Evolutionary conservation across 2,329 filamentous ascomycete genomes (phyloP).

Genomic region (Camillea tinctor): DNA sequence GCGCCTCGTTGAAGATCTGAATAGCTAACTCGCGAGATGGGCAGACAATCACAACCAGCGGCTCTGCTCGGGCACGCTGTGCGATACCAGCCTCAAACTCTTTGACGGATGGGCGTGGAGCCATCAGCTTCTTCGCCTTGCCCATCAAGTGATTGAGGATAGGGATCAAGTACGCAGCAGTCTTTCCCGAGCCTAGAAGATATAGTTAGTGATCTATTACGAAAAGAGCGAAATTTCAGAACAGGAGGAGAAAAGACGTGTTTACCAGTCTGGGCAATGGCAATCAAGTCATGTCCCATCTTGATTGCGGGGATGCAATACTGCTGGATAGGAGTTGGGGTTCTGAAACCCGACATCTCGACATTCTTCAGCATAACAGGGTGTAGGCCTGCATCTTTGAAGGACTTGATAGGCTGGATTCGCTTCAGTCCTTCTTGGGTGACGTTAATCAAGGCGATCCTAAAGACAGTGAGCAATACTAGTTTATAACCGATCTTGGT

Average conservation of each 20-base stretch:
- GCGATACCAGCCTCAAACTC: slow-evolving; percentile 50
- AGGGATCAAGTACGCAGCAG: slow-evolving; percentile 86
- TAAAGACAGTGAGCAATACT: slow-evolving; percentile 28
- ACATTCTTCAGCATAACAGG: slow-evolving; percentile 81
- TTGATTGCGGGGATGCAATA: slow-evolving; percentile 81
- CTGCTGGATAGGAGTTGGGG: slow-evolving; percentile 83
- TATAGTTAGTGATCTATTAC: slow-evolving; percentile 1
- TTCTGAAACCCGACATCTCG: slow-evolving; percentile 64
- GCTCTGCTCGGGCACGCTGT: slow-evolving; percentile 69
- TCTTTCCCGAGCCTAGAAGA: slow-evolving; percentile 84
- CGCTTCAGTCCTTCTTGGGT: slow-evolving; percentile 55
- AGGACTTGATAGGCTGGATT: slow-evolving; percentile 54
- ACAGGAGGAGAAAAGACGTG: slow-evolving; percentile 9
- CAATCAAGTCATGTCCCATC: slow-evolving; percentile 77
- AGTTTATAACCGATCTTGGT: neutral
- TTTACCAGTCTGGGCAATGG: slow-evolving; percentile 88
- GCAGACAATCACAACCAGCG: slow-evolving; percentile 79
- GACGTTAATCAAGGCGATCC: slow-evolving; percentile 55
- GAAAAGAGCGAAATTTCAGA: neutral
- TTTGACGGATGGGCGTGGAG: slow-evolving; percentile 66
- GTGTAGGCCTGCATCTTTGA: slow-evolving; percentile 78
- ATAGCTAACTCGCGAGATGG: slow-evolving; percentile 89
- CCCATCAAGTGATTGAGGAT: slow-evolving; percentile 92
- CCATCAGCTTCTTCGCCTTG: slow-evolving; percentile 85
- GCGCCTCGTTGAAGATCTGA: slow-evolving; percentile 93